These are phyloP conservation scores for Phytophthora europaea DNA, from an alignment of 352 stramenopile genomes.

Conservation along the genomic window DNA sequence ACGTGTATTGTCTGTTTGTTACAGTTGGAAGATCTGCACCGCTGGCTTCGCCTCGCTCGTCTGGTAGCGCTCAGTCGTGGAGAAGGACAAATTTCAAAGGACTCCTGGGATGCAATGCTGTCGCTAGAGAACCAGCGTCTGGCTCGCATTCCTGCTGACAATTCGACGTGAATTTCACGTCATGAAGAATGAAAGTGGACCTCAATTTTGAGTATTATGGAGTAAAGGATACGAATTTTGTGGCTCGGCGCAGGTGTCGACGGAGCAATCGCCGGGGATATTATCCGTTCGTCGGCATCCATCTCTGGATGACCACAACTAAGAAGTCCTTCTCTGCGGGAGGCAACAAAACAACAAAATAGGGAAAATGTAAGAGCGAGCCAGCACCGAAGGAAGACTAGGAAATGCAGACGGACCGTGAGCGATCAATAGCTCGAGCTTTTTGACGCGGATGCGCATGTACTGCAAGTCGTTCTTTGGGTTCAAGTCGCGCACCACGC, in stretches of 20 bases:
- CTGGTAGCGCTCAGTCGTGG: constrained; percentile 74
- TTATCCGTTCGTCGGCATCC: constrained; percentile 68
- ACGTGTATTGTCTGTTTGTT: constrained; percentile 8
- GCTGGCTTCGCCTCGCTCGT: constrained; percentile 79
- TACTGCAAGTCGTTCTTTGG: constrained; percentile 96
- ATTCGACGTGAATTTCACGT: constrained; percentile 17
- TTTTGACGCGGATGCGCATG: constrained; percentile 94
- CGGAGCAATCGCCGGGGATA: background rate
- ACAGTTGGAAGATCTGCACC: constrained; percentile 81
- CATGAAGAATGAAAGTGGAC: constrained; percentile 20
- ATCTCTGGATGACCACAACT: constrained; percentile 96
- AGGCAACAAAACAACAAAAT: background rate
- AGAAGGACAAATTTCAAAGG: constrained; percentile 56
- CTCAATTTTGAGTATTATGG: constrained; percentile 23
- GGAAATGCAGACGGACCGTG: constrained; percentile 64
- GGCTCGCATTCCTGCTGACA: constrained; percentile 31
- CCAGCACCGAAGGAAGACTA: background rate
- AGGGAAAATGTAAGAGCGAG: background rate
- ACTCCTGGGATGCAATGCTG: constrained; percentile 71
- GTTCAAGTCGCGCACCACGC: constrained; percentile 95
- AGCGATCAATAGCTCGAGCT: constrained; percentile 94
- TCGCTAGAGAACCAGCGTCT: constrained; percentile 59
- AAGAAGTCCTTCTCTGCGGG: constrained; percentile 92
- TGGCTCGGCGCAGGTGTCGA: constrained; percentile 2
- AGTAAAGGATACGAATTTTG: constrained; percentile 16